phyloP scores from a whole-genome alignment of 2,329 filamentous ascomycete genomes.

The Grosmannia serpens region DNA sequence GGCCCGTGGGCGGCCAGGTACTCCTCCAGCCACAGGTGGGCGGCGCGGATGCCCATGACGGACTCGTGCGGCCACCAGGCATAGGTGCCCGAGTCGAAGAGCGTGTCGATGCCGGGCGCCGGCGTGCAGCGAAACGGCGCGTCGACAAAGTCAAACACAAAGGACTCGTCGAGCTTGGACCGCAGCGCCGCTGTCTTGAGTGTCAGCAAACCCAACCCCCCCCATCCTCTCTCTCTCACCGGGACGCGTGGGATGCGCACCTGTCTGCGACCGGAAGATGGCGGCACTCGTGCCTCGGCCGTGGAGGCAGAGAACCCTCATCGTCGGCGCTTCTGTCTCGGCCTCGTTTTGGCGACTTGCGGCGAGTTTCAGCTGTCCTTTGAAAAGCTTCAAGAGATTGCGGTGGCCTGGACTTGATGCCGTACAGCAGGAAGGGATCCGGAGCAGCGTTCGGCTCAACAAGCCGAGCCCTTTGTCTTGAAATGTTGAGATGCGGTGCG shows the following conservation, averaged over 20 bases:
- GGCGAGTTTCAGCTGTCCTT: background rate
- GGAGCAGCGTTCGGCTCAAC: too few relatives aligned
- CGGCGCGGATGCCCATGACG: constrained; percentile 20
- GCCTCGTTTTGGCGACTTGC: background rate
- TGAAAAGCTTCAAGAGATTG: background rate
- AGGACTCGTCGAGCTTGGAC: constrained; percentile 19
- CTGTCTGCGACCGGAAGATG: constrained; percentile 25
- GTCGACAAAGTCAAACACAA: constrained; percentile 23
- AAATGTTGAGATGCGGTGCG: too few relatives aligned
- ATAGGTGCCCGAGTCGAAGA: constrained; percentile 19
- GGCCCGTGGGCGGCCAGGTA: constrained; percentile 22
- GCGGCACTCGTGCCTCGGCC: constrained; percentile 24
- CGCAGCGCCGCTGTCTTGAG: constrained; percentile 21
- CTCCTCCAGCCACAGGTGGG: constrained; percentile 23
- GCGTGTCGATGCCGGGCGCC: constrained; percentile 21
- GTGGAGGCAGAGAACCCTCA: constrained; percentile 25
- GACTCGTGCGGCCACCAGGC: constrained; percentile 19
- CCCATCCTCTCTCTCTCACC: background rate
- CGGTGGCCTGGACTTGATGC: too few relatives aligned
- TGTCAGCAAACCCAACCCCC: background rate
- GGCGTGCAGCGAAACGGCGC: constrained; percentile 20
- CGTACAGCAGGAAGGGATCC: too few relatives aligned
- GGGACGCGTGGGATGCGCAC: constrained; percentile 8
- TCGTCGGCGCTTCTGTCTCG: constrained; percentile 3
- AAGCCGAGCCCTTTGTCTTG: too few relatives aligned